A percentile compares a stretch with the other conserved stretches of the same genome.
phyloP scores from a whole-genome alignment of 208 protist species.

The Strigomonas oncopelti region DNA sequence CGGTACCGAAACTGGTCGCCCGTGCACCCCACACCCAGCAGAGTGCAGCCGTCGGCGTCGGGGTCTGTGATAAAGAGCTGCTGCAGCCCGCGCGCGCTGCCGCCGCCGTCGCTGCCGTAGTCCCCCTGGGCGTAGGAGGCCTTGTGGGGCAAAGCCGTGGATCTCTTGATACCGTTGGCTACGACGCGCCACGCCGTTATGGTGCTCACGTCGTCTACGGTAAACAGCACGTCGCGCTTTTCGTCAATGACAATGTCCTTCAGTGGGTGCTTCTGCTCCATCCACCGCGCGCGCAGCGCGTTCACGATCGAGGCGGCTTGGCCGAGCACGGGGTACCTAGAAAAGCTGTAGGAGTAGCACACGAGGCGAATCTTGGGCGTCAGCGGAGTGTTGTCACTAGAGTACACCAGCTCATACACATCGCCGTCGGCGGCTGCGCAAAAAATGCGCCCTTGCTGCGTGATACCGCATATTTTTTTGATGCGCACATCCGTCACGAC shows the following conservation, averaged over 20 bases:
- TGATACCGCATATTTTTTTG: constrained; percentile 49
- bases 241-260: constrained; percentile 72
- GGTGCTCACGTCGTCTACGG: constrained; percentile 61
- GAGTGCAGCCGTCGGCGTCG: constrained; percentile 61
- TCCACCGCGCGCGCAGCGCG: constrained; percentile 54
- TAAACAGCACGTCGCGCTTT: constrained; percentile 57
- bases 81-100: constrained; percentile 27
- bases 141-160: constrained; percentile 1
- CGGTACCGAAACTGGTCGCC: constrained; percentile 85
- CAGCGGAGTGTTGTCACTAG: constrained; percentile 58
- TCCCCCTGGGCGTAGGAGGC: not conserved
- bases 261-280: constrained; percentile 36
- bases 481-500: constrained; percentile 50
- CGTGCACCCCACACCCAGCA: constrained; percentile 62
- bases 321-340: constrained; percentile 50
- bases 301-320: constrained; percentile 46
- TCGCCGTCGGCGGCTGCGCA: constrained; percentile 70
- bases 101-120: not conserved
- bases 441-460: constrained; percentile 63
- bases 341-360: constrained; percentile 49
- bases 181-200: constrained; percentile 69
- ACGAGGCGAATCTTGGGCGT: constrained; percentile 72
- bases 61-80: constrained; percentile 69
- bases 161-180: constrained; percentile 24
- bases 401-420: constrained; percentile 80